Conservation (phyloP, 106 monocot species). For the Allium cepa region DNA sequence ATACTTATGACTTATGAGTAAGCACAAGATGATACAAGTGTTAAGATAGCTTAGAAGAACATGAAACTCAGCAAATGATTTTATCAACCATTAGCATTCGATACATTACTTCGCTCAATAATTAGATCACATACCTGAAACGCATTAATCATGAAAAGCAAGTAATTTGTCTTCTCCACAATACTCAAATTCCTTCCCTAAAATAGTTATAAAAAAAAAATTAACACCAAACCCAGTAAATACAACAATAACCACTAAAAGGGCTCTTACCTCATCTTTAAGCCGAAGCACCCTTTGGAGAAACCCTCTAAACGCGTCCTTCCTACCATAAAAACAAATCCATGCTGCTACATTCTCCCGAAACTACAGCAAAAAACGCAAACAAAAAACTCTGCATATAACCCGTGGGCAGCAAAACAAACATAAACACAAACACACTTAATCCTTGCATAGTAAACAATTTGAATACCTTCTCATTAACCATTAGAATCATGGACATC, state of each 20-base stretch:
- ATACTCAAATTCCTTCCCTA: constrained; percentile 68
- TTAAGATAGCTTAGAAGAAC: too few species aligned
- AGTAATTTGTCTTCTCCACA: constrained; percentile 94
- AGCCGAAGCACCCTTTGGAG: constrained; percentile 67
- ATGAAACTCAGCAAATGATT: too few species aligned
- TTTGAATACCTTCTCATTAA: constrained; percentile 80
- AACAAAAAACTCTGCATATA: too few species aligned
- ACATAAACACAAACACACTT: neutral
- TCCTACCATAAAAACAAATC: constrained; percentile 82
- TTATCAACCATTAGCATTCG: too few species aligned
- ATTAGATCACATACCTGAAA: constrained; percentile 62
- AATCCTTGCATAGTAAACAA: neutral
- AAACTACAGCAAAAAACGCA: constrained; percentile 34
- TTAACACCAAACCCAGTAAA: neutral
- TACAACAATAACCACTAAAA: neutral
- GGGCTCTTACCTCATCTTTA: constrained; percentile 59
- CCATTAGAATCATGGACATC: constrained; percentile 97
- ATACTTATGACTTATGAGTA: too few species aligned
- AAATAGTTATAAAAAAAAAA: neutral
- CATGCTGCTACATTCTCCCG: constrained; percentile 98
- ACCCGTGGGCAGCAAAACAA: neutral
- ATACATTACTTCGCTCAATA: too few species aligned
- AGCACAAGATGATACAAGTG: too few species aligned
- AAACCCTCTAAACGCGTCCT: constrained; percentile 72
- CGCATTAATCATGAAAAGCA: constrained; percentile 95